Base-by-base conservation (phyloP, 192 early-diverging fungal genomes). In the Coemansia brasiliensis region DNA sequence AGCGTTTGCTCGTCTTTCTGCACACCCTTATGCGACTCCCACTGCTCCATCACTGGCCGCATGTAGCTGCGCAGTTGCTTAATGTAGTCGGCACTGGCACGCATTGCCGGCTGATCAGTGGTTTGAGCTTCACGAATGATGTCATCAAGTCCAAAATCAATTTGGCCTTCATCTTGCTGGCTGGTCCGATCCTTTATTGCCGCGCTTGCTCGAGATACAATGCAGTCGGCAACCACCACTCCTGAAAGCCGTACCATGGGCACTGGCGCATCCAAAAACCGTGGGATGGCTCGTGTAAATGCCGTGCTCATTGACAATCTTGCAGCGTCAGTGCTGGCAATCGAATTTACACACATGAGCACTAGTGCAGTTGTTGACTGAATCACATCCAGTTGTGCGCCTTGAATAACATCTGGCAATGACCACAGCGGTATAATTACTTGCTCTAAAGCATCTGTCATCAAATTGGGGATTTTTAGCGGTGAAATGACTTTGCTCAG, bases 101-200 rank as follows among this genome's bases (percentile, higher is more conserved):
- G 49, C 20, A 61, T 17, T 16, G 48, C 52, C 0, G 55, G 50
- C 10, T 55, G 43, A 2, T 50, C 24, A 3, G 63, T 52, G 15
- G 22, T 27, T 52, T 52, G 22, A 0, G 74, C 58, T 20, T 77
- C 67, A 16, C 66, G 51, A 17, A 77, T 50, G 25, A 77, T 61
- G 13, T 77, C 74, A 26, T 70, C 74, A 39, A 77, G 26, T 4
- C 74, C 74, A 62, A 77, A 77, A 38, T 77, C 74, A 21, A 77
- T 46, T 11, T 35, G 7, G 9, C 41, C 51, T 1, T 22, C 25
- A 11, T 35, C 55, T 0, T 41, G 9, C 27, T 39, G n/a, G 20
- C 18, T 29, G 20, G n/a, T n/a, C n/a, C 12, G 48, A 11, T 48
- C 29, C 4, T 35, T 32, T 13, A 37, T 24, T n/a, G 26, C n/a